Evolutionary conservation across 805 yeast species (phyloP).

Genomic region (Cyberlindnera xylosilytica): DNA sequence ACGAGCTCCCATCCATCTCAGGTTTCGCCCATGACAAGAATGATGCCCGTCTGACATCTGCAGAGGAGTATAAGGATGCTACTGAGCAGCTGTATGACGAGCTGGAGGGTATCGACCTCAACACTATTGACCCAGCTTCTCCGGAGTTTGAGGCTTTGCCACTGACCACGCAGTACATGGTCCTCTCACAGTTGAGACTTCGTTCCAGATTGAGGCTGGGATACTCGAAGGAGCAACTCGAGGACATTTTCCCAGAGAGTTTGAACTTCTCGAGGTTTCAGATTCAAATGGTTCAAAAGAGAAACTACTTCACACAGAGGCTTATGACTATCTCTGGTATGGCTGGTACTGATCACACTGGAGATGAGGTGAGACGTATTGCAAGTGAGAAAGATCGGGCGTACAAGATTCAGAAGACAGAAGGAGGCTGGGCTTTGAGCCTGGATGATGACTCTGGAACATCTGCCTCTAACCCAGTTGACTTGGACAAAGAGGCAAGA

Average conservation of each 20-base stretch:
- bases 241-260: conserved; percentile 74
- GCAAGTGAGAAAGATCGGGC: conserved; percentile 81
- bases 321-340: conserved; percentile 81
- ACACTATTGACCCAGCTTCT: conserved; percentile 80
- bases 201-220: conserved; percentile 94
- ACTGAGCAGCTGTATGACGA: conserved; percentile 56
- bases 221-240: conserved; percentile 83
- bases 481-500: conserved; percentile 33
- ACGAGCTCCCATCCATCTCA: conserved; percentile 72
- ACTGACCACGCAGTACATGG: conserved; percentile 80
- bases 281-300: conserved; percentile 84
- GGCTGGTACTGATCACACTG: conserved; percentile 34
- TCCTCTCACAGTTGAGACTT: conserved; percentile 75
- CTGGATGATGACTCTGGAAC: conserved; percentile 42
- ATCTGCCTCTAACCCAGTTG: conserved; percentile 43
- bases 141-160: conserved; percentile 76
- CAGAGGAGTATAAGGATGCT: conserved; percentile 63
- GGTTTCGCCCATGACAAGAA: conserved; percentile 47
- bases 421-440: conserved; percentile 81
- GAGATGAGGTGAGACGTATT: conserved; percentile 44
- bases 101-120: conserved; percentile 66
- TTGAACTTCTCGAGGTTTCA: conserved; percentile 92
- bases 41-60: conserved; percentile 74
- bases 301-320: conserved; percentile 86
- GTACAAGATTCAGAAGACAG: conserved; percentile 71